These are phyloP conservation scores for Pestalotiopsis sp. DNA, from an alignment of 2,329 filamentous ascomycete species.

Conservation along the genomic window DNA sequence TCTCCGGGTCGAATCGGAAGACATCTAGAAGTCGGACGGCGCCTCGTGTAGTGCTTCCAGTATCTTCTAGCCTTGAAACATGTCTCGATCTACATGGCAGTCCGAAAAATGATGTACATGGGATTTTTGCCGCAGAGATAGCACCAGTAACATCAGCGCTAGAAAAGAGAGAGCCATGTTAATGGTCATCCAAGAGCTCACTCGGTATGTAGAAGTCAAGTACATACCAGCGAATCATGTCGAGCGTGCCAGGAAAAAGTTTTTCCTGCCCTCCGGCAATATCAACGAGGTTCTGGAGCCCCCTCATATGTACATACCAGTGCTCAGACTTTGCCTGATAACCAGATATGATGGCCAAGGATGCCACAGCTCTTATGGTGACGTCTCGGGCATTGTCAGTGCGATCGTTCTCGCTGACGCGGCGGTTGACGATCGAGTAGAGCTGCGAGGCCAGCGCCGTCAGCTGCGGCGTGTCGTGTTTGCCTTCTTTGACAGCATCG, in stretches of 20 bases:
- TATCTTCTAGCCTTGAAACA: no score
- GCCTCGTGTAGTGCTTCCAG: no score
- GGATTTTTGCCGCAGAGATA: no score
- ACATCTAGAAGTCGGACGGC: no score
- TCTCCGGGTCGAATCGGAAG: no score
- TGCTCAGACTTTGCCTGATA: conserved; percentile 38
- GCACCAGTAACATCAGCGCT: no score
- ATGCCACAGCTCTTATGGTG: conserved; percentile 19
- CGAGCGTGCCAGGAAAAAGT: conserved; percentile 19
- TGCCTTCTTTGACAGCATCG: conserved; percentile 14
- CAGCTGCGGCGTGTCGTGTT: conserved; percentile 3
- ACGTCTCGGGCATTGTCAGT: conserved; percentile 6
- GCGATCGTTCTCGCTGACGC: conserved; percentile 16
- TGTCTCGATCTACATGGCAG: no score
- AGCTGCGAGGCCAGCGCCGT: conserved; percentile 14
- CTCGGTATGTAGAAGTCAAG: no score
- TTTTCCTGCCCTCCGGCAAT: conserved; percentile 27
- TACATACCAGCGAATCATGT: conserved; percentile 17
- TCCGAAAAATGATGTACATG: no score
- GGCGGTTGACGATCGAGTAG: conserved; percentile 17
- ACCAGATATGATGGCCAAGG: conserved; percentile 21
- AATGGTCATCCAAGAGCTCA: no score
- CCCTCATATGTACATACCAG: conserved; percentile 41
- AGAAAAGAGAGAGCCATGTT: no score
- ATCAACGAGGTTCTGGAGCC: conserved; percentile 33